Base-by-base conservation (phyloP, 192 early-diverging fungal species). In the Coemansia sp. region DNA sequence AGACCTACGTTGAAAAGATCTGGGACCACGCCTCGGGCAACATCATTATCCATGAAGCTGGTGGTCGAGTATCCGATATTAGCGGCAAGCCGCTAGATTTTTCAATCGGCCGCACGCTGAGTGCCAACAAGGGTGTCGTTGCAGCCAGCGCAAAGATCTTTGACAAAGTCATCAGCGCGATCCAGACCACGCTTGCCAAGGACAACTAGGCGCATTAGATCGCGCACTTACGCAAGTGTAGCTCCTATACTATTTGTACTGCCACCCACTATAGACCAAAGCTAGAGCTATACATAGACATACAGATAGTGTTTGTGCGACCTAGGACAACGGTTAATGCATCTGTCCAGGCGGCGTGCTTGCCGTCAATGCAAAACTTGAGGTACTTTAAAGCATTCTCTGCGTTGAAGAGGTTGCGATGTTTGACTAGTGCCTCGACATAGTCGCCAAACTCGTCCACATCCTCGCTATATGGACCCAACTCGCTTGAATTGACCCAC, bases 11-110 rank as follows among this genome's bases (percentile, higher is more conserved):
- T 43, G 97, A 99, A 65, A 99, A 98, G 85, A 99, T 98, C 73
- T 99, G 97, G 97, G 97, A 99, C 77, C 97, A 99, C 82, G 97
- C 93, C 39, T 90, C 92, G 3, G 97, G 97, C 16, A 86, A 86
- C 65, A 75, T 99, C 9, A 73, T 99, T 60, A 87, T 99, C n/a
- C 69, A 84, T 8, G 97, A 99, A 71, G 93, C 96, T 23, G 97
- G 97, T 2, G 97, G 97, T 31, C 84, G 84, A 24, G 88, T 98
- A 3, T 85, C 89, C 10, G 96, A 98, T 69, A 72, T 96, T 24
- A 53, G 87, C 61, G 94, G 94, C 31, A 86, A 91, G 60, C 85
- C 88, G 9, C 84, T 99, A 55, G 94, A 98, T 71, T 99, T 98
- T 64, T 91, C 94, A 16, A 64, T 85, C 18, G 96, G 96, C 5